Evolutionary conservation across 768 basidiomycete genomes (phyloP).

Genomic region (Boletellus ananiceps): DNA sequence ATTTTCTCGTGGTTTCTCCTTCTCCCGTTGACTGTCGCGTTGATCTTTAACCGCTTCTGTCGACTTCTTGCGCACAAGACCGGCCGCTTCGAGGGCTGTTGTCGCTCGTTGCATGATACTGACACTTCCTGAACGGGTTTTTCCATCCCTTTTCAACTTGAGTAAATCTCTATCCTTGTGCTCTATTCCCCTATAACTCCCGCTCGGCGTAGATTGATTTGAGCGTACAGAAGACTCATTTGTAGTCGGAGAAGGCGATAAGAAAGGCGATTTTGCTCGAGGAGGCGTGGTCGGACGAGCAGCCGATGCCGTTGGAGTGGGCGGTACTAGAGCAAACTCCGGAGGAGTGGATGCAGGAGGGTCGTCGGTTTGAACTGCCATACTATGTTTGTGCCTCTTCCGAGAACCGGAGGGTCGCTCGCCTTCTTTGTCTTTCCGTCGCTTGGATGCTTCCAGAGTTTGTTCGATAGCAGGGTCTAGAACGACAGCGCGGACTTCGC

Average conservation of each 20-base stretch:
- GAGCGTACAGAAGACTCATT: constrained; percentile 51
- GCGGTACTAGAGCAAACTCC: constrained; percentile 68
- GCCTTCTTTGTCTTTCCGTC: constrained; percentile 31
- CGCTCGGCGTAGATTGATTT: constrained; percentile 65
- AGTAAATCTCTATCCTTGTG: constrained; percentile 42
- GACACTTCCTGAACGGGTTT: constrained; percentile 81
- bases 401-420: constrained; percentile 19
- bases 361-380: constrained; percentile 48
- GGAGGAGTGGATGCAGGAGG: constrained; percentile 39
- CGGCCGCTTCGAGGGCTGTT: constrained; percentile 82
- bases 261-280: constrained; percentile 45
- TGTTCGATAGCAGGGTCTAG: constrained; percentile 18
- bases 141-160: constrained; percentile 51
- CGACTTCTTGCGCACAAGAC: constrained; percentile 79
- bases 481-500: constrained; percentile 27
- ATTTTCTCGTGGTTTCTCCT: constrained; percentile 41
- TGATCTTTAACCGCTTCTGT: constrained; percentile 67
- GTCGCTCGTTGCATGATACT: constrained; percentile 96
- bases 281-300: constrained; percentile 48
- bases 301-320: constrained; percentile 58
- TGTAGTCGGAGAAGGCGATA: constrained; percentile 53
- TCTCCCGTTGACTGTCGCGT: constrained; percentile 41
- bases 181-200: constrained; percentile 50
- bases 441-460: constrained; percentile 20
- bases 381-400: constrained; percentile 19